Base-by-base conservation (phyloP, 441 rosid genomes). In the Eutrema salsugineum region DNA sequence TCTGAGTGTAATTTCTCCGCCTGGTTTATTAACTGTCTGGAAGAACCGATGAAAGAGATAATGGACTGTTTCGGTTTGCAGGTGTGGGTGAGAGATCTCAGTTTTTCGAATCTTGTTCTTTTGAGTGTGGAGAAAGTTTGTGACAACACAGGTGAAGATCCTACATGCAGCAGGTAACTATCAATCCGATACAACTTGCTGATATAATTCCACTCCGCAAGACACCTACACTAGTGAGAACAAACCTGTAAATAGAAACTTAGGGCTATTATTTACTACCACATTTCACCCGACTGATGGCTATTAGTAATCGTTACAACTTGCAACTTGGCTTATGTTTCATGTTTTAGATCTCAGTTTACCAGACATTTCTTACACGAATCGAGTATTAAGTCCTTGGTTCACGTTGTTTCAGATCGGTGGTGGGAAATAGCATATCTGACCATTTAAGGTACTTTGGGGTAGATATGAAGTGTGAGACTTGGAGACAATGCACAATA, bases 121-220 rank as follows among this genome's bases (percentile, higher is more conserved):
- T 81, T 83, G 75, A 50, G 53, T 49, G 80, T 81, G n/a, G 99
- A 94, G 85, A 86, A 83, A 78, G 75, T 87, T 62, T 94, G 99
- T 76, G 99, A 94, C 80, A 77, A 68, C 70, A 83, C 99, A 3
- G 99, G 99, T 57, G 99, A 94, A 81, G 99, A 94, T 77, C 92
- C 94, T 19, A 28, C 77, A 42, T 94, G 97, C 75, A 82, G 97
- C 85, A 84, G 96, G 97, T 87, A 67, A 78, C 63, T 12, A 64
- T 15, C 48, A 17, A 7, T 53, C 15, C 44, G 11, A 59, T 39
- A 24, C 59, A 58, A 35, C 30, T 19, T 43, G 11, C 43, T 17
- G 55, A 40, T 54, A 19, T 28, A 42, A 8, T 17, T 12, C 38
- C 22, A 32, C 11, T 20, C 30, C n/a, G 20, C 70, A 35, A 35